Base-by-base conservation (phyloP, 202 grass and related monocot species). In the Thinopyrum obtusiflorum region DNA sequence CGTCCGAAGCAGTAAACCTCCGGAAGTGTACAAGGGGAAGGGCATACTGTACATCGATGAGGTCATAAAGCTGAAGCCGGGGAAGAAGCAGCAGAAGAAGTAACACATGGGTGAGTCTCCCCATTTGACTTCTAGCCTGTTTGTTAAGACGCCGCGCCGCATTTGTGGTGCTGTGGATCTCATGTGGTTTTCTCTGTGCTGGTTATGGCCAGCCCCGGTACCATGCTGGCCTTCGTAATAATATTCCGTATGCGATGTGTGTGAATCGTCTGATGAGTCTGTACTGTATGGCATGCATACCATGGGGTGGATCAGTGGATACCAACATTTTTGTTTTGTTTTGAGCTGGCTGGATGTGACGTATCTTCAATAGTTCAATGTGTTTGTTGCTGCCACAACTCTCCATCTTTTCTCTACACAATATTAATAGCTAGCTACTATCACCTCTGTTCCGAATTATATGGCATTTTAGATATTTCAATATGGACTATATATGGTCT, bases 1-100 rank as follows among this genome's bases (percentile, higher is more conserved):
- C 9, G 92, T 94, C 46, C 82, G 92, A 24, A 86, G 63, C 59
- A 90, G 85, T 35, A 94, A 94, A 61, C 92, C 92, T 31, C 87
- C 92, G 17, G 92, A 94, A 39, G 87, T 90, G 74, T 94, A 94
- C 85, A 92, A 94, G 69, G 92, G 90, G 18, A 94, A 92, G 77
- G 92, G 90, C 28, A 92, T 94, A 84, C 9, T 84, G 29, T 94
- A 92, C 85, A 86, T 92, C 20, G 92, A 94, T 36, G 92, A 94
- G 83, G 80, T 92, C 59, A 51, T 94, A 35, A 92, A 94, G 82
- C 78, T 84, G 32, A 94, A 92, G 78, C 90, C 84, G 18, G 90
- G 90, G 14, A 92, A 94, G 85, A 92, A 92, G 63, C 62, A 68
- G 82, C 62, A 68, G 82, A 87, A 86, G 35, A 88, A 88, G 85